These are phyloP conservation scores for Physcomitrium patens DNA, from an alignment of 225 moss, liverwort and hornwort genomes.

Conservation along the genomic window DNA sequence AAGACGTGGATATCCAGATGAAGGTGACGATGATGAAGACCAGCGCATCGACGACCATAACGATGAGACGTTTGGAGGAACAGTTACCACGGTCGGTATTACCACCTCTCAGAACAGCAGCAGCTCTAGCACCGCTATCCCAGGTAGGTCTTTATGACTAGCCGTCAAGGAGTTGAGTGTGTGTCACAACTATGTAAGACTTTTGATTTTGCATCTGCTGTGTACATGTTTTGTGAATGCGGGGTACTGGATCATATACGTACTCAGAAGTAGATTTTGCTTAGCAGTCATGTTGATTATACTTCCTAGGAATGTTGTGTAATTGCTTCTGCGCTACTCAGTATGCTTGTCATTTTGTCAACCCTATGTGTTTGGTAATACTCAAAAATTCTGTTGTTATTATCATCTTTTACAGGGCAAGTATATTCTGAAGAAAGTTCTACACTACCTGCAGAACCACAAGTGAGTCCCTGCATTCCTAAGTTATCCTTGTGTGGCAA, in stretches of 20 bases:
- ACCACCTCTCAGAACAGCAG: conserved; percentile 46
- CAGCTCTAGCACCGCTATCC: conserved; percentile 27
- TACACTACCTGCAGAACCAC: conserved; percentile 64
- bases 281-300: neutral
- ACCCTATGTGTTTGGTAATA: too few species aligned
- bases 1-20: conserved; percentile 57
- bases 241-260: neutral
- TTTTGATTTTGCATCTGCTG: too few species aligned
- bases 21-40: conserved; percentile 82
- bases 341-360: too few species aligned
- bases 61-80: conserved; percentile 80
- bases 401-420: conserved; percentile 34
- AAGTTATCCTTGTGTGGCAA: too few species aligned
- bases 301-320: too few species aligned
- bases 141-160: conserved; percentile 9
- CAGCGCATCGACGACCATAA: conserved; percentile 76
- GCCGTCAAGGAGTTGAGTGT: too few species aligned
- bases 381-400: too few species aligned
- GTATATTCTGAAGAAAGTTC: conserved; percentile 63
- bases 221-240: too few species aligned
- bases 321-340: too few species aligned
- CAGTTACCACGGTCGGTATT: conserved; percentile 27
- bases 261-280: neutral
- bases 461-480: conserved; percentile 48
- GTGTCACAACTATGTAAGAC: too few species aligned